phyloP scores from a whole-genome alignment of 225 moss, liverwort and hornwort species.

The Lunularia cruciata region DNA sequence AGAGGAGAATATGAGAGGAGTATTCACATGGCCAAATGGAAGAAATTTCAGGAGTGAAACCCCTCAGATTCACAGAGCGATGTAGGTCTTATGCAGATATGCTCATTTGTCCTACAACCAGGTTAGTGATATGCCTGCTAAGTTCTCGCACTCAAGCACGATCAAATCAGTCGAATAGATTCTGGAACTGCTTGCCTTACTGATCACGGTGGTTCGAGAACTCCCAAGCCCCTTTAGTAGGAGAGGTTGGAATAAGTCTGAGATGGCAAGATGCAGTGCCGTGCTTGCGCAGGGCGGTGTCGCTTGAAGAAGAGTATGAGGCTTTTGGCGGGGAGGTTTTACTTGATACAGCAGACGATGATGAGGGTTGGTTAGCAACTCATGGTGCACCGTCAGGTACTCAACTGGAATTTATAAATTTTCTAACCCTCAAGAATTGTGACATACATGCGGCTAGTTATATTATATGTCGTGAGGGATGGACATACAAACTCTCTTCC shows the following conservation, averaged over 20 bases:
- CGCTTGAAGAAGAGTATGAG: constrained; percentile 94
- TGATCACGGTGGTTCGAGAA: constrained; percentile 12
- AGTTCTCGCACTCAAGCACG: neutral
- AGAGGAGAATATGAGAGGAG: neutral
- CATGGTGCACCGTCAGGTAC: constrained; percentile 92
- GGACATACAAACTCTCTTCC: neutral
- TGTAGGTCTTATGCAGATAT: no score
- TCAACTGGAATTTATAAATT: neutral
- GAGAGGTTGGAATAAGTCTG: constrained; percentile 42
- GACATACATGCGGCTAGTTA: neutral
- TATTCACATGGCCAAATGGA: neutral
- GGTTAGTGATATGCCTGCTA: neutral
- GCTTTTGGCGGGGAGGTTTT: constrained; percentile 85
- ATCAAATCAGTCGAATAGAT: neutral
- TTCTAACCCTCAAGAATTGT: no score
- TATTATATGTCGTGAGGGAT: neutral
- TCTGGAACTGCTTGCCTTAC: neutral
- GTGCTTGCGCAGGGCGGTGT: constrained; percentile 94
- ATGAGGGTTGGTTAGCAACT: constrained; percentile 94
- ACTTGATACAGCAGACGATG: constrained; percentile 64
- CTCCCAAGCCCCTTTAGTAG: constrained; percentile 1
- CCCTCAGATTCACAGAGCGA: neutral
- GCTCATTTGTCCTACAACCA: no score
- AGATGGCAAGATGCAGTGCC: constrained; percentile 85
- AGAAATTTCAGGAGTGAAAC: neutral